phyloP scores from a whole-genome alignment of 2,329 filamentous ascomycete species.

The Phialemoniopsis sp. region DNA sequence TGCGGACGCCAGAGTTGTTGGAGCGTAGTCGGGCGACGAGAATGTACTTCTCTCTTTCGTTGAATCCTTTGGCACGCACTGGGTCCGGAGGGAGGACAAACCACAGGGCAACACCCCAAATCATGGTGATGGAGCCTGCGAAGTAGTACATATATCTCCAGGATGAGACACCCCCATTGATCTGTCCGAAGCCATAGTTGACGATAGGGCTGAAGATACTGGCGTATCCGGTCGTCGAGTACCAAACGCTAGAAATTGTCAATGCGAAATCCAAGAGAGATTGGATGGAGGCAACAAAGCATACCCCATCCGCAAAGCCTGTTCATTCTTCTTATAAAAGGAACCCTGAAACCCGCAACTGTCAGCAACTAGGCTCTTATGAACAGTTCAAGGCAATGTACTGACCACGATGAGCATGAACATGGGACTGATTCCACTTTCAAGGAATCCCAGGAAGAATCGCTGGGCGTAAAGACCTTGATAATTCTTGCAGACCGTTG shows the following conservation, averaged over 20 bases:
- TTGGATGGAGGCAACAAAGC: too few relatives aligned
- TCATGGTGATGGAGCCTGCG: conserved; percentile 29
- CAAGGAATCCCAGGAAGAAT: conserved; percentile 53
- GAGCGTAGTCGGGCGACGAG: background rate
- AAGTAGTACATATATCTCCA: conserved; percentile 35
- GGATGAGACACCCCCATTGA: conserved; percentile 26
- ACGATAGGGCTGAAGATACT: conserved; percentile 36
- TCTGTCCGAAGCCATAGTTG: conserved; percentile 38
- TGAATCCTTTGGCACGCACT: conserved; percentile 21
- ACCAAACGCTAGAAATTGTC: conserved; percentile 26
- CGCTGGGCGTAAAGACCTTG: conserved; percentile 35
- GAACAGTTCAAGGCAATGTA: conserved; percentile 41
- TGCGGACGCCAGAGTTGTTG: background rate
- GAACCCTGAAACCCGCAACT: conserved; percentile 31
- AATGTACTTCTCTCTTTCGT: conserved; percentile 1
- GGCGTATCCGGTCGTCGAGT: conserved; percentile 35
- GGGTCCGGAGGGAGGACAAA: conserved; percentile 2
- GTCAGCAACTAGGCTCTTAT: conserved; percentile 53
- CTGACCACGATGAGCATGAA: conserved; percentile 22
- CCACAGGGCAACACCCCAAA: conserved; percentile 21
- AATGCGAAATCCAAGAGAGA: too few relatives aligned
- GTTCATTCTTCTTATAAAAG: conserved; percentile 34
- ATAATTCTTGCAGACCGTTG: conserved; percentile 29
- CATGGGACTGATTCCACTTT: conserved; percentile 48
- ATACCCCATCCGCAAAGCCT: conserved; percentile 22